Evolutionary conservation across 2,329 filamentous ascomycete species (phyloP).

Genomic region (Zasmidium citrigriseum): DNA sequence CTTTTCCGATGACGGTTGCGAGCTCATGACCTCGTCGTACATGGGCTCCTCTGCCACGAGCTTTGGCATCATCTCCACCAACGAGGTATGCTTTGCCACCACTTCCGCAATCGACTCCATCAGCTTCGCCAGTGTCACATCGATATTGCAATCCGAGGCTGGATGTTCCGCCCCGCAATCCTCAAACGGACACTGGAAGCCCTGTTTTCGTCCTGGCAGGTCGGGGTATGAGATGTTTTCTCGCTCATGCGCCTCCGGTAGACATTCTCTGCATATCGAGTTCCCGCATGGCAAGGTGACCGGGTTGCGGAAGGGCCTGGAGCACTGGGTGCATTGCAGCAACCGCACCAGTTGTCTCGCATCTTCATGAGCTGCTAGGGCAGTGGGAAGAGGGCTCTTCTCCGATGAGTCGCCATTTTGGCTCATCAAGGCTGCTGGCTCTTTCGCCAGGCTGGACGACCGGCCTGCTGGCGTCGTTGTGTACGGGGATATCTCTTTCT

Average conservation of each 20-base stretch:
- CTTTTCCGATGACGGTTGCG: slow-evolving; percentile 37
- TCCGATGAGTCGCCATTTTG: slow-evolving; percentile 67
- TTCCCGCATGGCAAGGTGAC: slow-evolving; percentile 80
- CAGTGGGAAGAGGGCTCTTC: slow-evolving; percentile 38
- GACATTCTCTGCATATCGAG: slow-evolving; percentile 72
- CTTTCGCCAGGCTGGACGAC: slow-evolving; percentile 34
- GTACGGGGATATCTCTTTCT: slow-evolving; percentile 11
- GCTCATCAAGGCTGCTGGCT: slow-evolving; percentile 86
- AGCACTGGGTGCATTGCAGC: slow-evolving; percentile 77
- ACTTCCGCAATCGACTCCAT: slow-evolving; percentile 60
- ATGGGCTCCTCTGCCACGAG: slow-evolving; percentile 45
- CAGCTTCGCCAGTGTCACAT: slow-evolving; percentile 76
- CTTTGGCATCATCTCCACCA: slow-evolving; percentile 37
- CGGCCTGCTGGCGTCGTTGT: slow-evolving; percentile 14
- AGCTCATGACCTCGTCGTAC: slow-evolving; percentile 36
- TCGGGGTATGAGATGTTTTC: slow-evolving; percentile 77
- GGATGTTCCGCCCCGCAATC: slow-evolving; percentile 73
- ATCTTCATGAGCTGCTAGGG: slow-evolving; percentile 52
- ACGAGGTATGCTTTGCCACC: slow-evolving; percentile 45
- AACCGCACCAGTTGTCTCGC: slow-evolving; percentile 68
- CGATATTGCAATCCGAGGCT: slow-evolving; percentile 71
- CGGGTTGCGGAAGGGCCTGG: slow-evolving; percentile 65
- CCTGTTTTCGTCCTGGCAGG: slow-evolving; percentile 64
- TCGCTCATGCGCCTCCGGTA: slow-evolving; percentile 67
- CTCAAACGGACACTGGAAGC: slow-evolving; percentile 72